Percentiles rank a stretch among this genome's conserved stretches.
Conservation (phyloP, 352 stramenopile species). For the Globisporangium perplexum region DNA sequence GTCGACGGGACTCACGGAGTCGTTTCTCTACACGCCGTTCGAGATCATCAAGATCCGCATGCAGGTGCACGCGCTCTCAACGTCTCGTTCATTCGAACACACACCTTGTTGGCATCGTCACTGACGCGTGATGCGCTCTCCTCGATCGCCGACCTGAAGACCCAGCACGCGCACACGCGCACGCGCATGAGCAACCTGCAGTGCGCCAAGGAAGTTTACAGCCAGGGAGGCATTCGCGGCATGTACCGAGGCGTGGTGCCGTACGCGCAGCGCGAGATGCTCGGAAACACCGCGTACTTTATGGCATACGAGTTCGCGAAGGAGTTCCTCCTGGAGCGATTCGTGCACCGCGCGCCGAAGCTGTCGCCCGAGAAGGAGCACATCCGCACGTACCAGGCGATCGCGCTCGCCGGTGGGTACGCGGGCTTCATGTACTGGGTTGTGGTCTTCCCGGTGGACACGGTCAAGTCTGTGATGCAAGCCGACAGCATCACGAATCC, state of each 20-base stretch:
- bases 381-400: slow-evolving; percentile 67
- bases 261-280: slow-evolving; percentile 68
- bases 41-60: slow-evolving; percentile 75
- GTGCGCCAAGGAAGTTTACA: slow-evolving; percentile 59
- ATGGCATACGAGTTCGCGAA: slow-evolving; percentile 76
- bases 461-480: slow-evolving; percentile 81
- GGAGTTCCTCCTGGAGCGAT: slow-evolving; percentile 48
- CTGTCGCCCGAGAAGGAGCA: slow-evolving; percentile 49
- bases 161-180: slow-evolving; percentile 39
- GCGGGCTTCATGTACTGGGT: slow-evolving; percentile 85
- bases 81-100: background rate
- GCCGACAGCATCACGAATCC: slow-evolving; percentile 67
- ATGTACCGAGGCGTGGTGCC: slow-evolving; percentile 73
- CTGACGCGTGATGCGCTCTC: background rate
- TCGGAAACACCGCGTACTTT: slow-evolving; percentile 84
- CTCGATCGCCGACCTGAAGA: slow-evolving; percentile 28
- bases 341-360: slow-evolving; percentile 28
- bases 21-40: slow-evolving; percentile 64
- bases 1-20: slow-evolving; percentile 58
- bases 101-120: background rate
- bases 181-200: slow-evolving; percentile 72
- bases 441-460: slow-evolving; percentile 76
- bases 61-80: slow-evolving; percentile 19
- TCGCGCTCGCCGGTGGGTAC: slow-evolving; percentile 62
- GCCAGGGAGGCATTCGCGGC: slow-evolving; percentile 48